Base-by-base conservation (phyloP, 2,329 filamentous ascomycete species). In the Coniochaeta pulveracea region DNA sequence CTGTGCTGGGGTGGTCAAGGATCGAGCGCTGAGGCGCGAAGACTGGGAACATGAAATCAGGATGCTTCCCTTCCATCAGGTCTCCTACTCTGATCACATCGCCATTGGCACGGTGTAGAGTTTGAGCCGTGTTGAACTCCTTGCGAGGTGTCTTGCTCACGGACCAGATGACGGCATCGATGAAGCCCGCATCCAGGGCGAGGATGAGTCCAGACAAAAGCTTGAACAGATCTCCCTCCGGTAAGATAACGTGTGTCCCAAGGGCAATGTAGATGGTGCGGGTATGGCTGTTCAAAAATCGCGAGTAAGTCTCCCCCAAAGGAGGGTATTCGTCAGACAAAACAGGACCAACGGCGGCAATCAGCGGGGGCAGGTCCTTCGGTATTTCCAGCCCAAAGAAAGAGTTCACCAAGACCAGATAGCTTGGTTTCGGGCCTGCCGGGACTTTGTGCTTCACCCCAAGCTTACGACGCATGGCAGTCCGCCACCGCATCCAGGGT, bases 301-400 rank as follows among this genome's bases (percentile, higher is more conserved):
- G 11, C 6, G 35, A 23, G 21, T 44, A 37, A 1, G 37, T 36
- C 1, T 38, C 29, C 3, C 51, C 47, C 4, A 63, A 39, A 0
- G 48, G 42, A 4, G 48, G 44, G 33, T 50, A 60, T 9, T 43
- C 37, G 19, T 58, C 53, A 2, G 46, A 38, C 7, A 64, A 44
- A 2, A 62, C 48, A 3, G 60, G 61, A 1, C 60, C 61, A 4
- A 63, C 49, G 2, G 54, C 36, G 3, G 49, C 45, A 18, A 53
- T 49, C 1, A 55, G 43, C 2, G 59, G 61, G 1, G 60, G 60
- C 3, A 63, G 35, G 33, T 63, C 58, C 11, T 52, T 53, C 0
- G 60, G 54, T 2, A 50, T 44, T 34, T 64, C 60, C 5, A 63
- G 43, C 0, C 58, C 59, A 33, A 53, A 58, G 37, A 63, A 63